Evolutionary conservation across 495 filamentous ascomycete genomes (phyloP).

Genomic region (Lichina pygmaea): DNA sequence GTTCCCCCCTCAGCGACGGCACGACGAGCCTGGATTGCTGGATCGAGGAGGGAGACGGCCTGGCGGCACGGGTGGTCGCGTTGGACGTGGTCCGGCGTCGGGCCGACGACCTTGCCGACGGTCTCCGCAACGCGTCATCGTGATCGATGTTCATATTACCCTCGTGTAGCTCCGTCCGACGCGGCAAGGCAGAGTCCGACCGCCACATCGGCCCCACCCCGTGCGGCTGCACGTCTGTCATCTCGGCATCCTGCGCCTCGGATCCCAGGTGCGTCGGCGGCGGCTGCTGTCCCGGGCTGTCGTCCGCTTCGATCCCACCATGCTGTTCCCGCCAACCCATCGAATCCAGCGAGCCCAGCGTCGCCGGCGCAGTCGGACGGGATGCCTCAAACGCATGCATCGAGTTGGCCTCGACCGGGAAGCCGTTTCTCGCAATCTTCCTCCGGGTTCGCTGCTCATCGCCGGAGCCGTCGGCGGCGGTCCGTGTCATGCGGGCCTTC

Average conservation of each 20-base stretch:
- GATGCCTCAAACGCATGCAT: not conserved
- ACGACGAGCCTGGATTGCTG: not conserved
- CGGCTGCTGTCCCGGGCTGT: not conserved
- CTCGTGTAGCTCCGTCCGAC: too few relatives aligned
- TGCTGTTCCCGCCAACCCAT: slow-evolving; percentile 14
- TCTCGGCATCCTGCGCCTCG: not conserved
- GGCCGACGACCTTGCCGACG: not conserved
- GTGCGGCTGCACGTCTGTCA: not conserved
- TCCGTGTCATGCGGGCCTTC: not conserved
- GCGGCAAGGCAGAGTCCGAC: too few relatives aligned
- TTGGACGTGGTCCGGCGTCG: not conserved
- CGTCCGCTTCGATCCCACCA: slow-evolving; percentile 16
- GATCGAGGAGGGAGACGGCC: not conserved
- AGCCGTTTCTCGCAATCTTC: not conserved
- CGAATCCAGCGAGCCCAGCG: not conserved
- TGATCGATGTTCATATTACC: too few relatives aligned
- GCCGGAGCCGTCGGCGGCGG: slow-evolving; percentile 5
- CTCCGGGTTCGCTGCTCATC: not conserved
- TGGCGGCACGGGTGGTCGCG: not conserved
- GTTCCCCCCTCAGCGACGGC: slow-evolving; percentile 6
- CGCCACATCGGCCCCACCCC: too few relatives aligned
- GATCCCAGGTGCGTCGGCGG: not conserved
- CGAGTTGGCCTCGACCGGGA: not conserved
- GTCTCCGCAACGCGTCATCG: not conserved
- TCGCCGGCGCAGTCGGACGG: slow-evolving; percentile 1